These are phyloP conservation scores for Cercospora beticola DNA, from an alignment of 2,329 filamentous ascomycete genomes.

Conservation along the genomic window DNA sequence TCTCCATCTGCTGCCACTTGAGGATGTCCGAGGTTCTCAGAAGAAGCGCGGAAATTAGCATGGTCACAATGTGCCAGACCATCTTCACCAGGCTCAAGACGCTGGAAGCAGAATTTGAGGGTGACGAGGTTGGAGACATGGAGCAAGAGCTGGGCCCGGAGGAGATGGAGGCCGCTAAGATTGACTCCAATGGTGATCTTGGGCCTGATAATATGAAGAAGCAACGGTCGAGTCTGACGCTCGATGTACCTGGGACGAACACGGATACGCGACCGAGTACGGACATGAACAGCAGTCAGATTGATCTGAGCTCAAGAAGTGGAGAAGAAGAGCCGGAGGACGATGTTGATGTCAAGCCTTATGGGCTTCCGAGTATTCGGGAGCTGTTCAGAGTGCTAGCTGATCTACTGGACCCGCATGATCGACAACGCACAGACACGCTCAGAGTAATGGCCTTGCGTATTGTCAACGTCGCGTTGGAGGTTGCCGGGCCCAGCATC, in stretches of 20 bases:
- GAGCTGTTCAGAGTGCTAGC: constrained; percentile 93
- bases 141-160: constrained; percentile 64
- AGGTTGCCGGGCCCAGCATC: constrained; percentile 93
- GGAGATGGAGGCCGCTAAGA: constrained; percentile 74
- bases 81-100: constrained; percentile 93
- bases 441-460: constrained; percentile 97
- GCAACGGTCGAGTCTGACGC: constrained; percentile 62
- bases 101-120: constrained; percentile 66
- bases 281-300: constrained; percentile 44
- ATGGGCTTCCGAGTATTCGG: constrained; percentile 88
- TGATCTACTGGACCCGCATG: constrained; percentile 88
- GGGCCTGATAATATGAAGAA: constrained; percentile 45
- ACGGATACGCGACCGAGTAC: constrained; percentile 38
- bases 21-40: constrained; percentile 87
- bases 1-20: constrained; percentile 95
- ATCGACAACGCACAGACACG: constrained; percentile 86
- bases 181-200: constrained; percentile 53
- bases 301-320: constrained; percentile 41
- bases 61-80: constrained; percentile 99
- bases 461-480: constrained; percentile 94
- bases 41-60: constrained; percentile 89
- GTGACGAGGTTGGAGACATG: constrained; percentile 60
- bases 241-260: constrained; percentile 35
- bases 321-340: constrained; percentile 42
- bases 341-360: constrained; percentile 69